A percentile compares a stretch with the other conserved stretches of the same genome.
Conservation (phyloP, 768 basidiomycete genomes). For the Termitomyces bulborhizus region DNA sequence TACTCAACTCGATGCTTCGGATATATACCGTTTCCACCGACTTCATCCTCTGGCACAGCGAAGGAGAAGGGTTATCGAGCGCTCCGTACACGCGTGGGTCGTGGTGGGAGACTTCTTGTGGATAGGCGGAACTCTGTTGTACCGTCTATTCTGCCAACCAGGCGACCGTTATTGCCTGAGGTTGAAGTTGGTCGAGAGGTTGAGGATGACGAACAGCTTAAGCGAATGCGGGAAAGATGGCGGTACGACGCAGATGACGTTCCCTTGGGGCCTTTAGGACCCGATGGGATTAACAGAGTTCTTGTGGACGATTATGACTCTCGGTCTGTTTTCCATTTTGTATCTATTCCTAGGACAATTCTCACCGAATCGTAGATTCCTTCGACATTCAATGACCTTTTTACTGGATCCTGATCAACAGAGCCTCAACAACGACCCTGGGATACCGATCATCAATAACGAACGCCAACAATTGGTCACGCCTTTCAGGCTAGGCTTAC, state of each 20-base stretch:
- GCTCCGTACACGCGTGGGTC: constrained; percentile 71
- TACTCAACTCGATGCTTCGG: constrained; percentile 64
- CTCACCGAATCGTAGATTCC: background rate
- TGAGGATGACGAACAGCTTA: background rate
- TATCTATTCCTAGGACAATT: background rate
- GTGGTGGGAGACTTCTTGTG: constrained; percentile 71
- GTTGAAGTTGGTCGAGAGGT: background rate
- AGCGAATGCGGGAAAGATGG: background rate
- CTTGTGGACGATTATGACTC: background rate
- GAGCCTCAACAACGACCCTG: background rate
- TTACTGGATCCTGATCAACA: background rate
- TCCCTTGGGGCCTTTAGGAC: background rate
- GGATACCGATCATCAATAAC: background rate
- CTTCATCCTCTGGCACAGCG: constrained; percentile 5
- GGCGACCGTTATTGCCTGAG: background rate
- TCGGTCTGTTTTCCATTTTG: background rate
- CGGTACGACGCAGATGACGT: background rate
- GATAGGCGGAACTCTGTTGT: constrained; percentile 54
- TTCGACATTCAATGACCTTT: background rate
- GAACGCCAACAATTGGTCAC: background rate
- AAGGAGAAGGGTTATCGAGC: constrained; percentile 29
- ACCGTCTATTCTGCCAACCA: constrained; percentile 10
- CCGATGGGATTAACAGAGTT: background rate
- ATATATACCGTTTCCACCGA: constrained; percentile 15
- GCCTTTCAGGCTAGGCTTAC: background rate